Base-by-base conservation (phyloP, 345 rosid genomes). In the Eucalyptus polyanthemos region DNA sequence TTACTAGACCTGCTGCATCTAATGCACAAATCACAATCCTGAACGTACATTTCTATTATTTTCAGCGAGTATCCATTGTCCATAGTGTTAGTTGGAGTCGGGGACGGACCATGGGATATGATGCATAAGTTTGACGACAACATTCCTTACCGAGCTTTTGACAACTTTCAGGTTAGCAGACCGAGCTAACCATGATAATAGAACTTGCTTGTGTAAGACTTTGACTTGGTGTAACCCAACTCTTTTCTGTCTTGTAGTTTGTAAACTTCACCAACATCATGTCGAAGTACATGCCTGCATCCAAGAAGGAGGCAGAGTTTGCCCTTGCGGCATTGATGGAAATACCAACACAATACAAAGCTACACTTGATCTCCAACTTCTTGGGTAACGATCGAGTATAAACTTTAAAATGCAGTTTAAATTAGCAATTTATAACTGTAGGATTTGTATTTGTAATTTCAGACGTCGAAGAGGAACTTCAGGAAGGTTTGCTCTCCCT, bases 21-120 rank as follows among this genome's bases (percentile, higher is more conserved):
- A 10, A 24, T 40, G 85, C 47, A 76, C 25, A 76, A 76, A 76
- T 76, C 47, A 40, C 47, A 40, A 76, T 40, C 85, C 47, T 76
- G 85, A 76, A 76, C 85, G 29, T 21, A 40, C 47, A 11, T 76
- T 76, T 80, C 69, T 87, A 51, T 29, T 9, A 87, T 53, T 88
- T 88, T 86, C 93, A 93, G 94, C 50, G 87, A 93, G 62, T 93
- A 93, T 88, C 95, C 96, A 24, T 89, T 94, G 69, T 94, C 96
- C 51, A 92, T 94, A 31, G 92, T 93, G 45, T 86, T 94, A 83
- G 96, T 94, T 7, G 95, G 96, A 42, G 96, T 94, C 17, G 96
- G 95, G 34, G 95, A 94, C n/a, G 96, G 96, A 34, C 96, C 96
- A 2, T 94, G 95, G 96, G 96, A 93, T 88, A 91, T 91, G 91